Base-by-base conservation (phyloP, 371 early-diverging fungal species). In the Mortierella sp. region DNA sequence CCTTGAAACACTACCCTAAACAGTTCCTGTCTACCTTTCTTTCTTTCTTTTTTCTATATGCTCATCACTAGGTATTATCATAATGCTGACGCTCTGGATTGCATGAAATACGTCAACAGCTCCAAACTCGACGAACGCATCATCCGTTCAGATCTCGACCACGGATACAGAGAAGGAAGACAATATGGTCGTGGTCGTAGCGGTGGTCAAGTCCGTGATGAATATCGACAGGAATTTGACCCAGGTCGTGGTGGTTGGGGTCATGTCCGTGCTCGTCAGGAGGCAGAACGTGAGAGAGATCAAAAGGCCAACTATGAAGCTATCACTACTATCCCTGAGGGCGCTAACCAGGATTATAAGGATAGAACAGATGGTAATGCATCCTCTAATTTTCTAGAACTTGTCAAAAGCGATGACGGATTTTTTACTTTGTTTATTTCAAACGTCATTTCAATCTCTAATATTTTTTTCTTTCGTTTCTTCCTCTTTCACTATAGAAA, bases 211-310 rank as follows among this genome's bases (percentile, higher is more conserved):
- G 92, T 95, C 6, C 87, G 99, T 65, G 98, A 98, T 75, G 98
- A 99, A 81, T 94, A 94, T 79, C 90, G 98, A 30, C 90, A 89
- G 53, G 98, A 97, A 61, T 99, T 91, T 72, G 99, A 99, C 81
- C 89, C 94, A 43, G 98, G 97, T 16, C 89, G 98, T 56, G 99
- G 99, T 62, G 99, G 99, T 19, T 99, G 97, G 96, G 98, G 97
- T 46, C 94, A 94, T 67, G 87, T 91, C 58, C 85, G 88, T 68
- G 87, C 92, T 14, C 64, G 80, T 55, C 86, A 92, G 66, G 85
- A 90, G 37, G 84, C 86, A 18, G 91, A 90, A 47, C 85, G 89
- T 69, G 86, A 87, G 60, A 77, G 83, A 53, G 84, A 88, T 52
- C 84, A 88, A 37, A 91, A 91, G 66, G 89, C 86, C 46, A 86